These are phyloP conservation scores for Millerozyma miso DNA, from an alignment of 805 yeast species.

Conservation along the genomic window DNA sequence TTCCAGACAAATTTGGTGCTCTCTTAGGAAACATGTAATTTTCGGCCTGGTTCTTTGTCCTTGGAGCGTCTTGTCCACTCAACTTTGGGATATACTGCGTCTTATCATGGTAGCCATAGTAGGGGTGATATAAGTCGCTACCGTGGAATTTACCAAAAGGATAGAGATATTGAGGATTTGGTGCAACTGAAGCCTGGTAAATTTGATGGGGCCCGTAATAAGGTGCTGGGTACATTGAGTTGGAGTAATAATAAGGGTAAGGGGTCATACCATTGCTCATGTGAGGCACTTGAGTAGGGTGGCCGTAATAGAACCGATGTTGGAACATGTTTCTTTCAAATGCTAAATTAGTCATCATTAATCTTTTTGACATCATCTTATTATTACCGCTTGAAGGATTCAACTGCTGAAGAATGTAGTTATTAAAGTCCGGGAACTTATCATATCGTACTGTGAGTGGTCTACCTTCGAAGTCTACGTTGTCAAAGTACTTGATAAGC, in stretches of 20 bases:
- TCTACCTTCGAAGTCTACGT: conserved; percentile 54
- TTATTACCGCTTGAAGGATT: conserved; percentile 6
- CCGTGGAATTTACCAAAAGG: not conserved
- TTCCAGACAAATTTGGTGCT: not conserved
- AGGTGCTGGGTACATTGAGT: not conserved
- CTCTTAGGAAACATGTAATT: not conserved
- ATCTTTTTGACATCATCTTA: conserved; percentile 1
- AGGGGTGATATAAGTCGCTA: not conserved
- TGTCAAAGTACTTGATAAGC: conserved; percentile 49
- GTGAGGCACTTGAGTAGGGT: conserved; percentile 3
- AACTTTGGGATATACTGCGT: not conserved
- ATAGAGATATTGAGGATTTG: not conserved
- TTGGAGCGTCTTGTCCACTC: not conserved
- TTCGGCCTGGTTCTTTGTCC: not conserved
- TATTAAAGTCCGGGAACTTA: conserved; percentile 42
- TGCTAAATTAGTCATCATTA: conserved; percentile 21
- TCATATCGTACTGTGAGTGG: conserved; percentile 59
- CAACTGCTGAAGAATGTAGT: conserved; percentile 23
- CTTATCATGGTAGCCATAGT: not conserved
- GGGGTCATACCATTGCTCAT: conserved; percentile 1
- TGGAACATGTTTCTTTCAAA: conserved; percentile 30
- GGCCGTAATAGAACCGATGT: conserved; percentile 26
- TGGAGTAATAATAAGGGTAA: conserved; percentile 10
- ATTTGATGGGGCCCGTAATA: not conserved
- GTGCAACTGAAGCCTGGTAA: not conserved